Evolutionary conservation across 768 basidiomycete genomes (phyloP).

Genomic region (Cystobasidium ongulense): DNA sequence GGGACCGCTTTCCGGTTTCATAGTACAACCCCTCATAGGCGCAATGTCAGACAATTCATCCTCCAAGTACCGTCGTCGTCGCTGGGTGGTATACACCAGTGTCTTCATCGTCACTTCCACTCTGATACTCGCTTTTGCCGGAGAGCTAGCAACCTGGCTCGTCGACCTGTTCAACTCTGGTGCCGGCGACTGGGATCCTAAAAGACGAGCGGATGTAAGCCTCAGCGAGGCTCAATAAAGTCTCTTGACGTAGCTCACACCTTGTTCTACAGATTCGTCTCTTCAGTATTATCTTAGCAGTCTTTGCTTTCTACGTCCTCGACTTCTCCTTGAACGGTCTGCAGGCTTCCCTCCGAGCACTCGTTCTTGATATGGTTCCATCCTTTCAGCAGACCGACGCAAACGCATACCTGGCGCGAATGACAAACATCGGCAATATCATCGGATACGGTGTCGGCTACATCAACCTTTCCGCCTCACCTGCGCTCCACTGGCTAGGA

Average conservation of each 20-base stretch:
- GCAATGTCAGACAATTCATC: conserved; percentile 94
- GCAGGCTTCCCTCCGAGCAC: conserved; percentile 47
- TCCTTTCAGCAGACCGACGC: conserved; percentile 80
- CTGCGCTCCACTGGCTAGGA: conserved; percentile 61
- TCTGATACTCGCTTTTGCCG: conserved; percentile 71
- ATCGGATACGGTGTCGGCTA: conserved; percentile 87
- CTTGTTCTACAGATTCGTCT: background rate
- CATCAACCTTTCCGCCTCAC: conserved; percentile 71
- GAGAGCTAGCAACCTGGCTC: conserved; percentile 60
- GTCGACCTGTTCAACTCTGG: conserved; percentile 71
- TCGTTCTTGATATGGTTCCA: conserved; percentile 85
- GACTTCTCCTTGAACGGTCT: conserved; percentile 97
- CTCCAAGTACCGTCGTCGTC: conserved; percentile 65
- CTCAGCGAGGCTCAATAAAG: background rate
- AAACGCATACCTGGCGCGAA: conserved; percentile 95
- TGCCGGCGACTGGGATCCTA: conserved; percentile 77
- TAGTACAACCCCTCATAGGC: conserved; percentile 96
- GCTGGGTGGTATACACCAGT: conserved; percentile 88
- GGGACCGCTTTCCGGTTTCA: conserved; percentile 82
- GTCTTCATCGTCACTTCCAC: conserved; percentile 61
- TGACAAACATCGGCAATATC: conserved; percentile 95
- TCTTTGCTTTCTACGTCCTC: conserved; percentile 81
- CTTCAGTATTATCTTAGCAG: conserved; percentile 70
- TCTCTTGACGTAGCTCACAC: background rate
- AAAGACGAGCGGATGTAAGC: conserved; percentile 47